Evolutionary conservation across 129 eudicot species (phyloP).

Genomic region (Flaveria trinervia): DNA sequence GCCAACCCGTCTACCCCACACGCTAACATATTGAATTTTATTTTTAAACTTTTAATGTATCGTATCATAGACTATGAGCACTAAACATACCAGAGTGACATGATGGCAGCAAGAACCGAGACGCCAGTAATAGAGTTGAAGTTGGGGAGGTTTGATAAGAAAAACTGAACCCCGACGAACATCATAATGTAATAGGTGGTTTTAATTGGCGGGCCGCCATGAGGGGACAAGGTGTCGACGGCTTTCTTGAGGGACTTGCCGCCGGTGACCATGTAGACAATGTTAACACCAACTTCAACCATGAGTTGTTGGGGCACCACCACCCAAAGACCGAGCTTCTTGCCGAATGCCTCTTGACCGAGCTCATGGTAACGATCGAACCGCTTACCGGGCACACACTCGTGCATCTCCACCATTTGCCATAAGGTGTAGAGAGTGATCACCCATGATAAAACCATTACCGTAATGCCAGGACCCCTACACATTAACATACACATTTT

Average conservation of each 20-base stretch:
- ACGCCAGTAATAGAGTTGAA: conserved; percentile 49
- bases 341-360: conserved; percentile 48
- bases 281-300: conserved; percentile 54
- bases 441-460: conserved; percentile 43
- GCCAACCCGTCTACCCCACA: no score
- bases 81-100: conserved; percentile 48
- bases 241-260: conserved; percentile 54
- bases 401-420: conserved; percentile 66
- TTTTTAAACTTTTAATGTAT: no score
- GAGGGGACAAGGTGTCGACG: conserved; percentile 28
- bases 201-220: conserved; percentile 25
- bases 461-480: conserved; percentile 54
- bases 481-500: no score
- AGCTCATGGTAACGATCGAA: conserved; percentile 54
- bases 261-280: conserved; percentile 65
- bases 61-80: no score
- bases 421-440: conserved; percentile 56
- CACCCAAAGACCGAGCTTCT: conserved; percentile 46
- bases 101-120: conserved; percentile 52
- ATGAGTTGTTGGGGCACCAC: conserved; percentile 52
- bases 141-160: conserved; percentile 49
- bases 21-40: background rate
- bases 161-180: conserved; percentile 40
- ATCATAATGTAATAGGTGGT: conserved; percentile 50
- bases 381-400: conserved; percentile 52